Evolutionary conservation across 495 filamentous ascomycete species (phyloP).

Genomic region (Neurospora sp.): DNA sequence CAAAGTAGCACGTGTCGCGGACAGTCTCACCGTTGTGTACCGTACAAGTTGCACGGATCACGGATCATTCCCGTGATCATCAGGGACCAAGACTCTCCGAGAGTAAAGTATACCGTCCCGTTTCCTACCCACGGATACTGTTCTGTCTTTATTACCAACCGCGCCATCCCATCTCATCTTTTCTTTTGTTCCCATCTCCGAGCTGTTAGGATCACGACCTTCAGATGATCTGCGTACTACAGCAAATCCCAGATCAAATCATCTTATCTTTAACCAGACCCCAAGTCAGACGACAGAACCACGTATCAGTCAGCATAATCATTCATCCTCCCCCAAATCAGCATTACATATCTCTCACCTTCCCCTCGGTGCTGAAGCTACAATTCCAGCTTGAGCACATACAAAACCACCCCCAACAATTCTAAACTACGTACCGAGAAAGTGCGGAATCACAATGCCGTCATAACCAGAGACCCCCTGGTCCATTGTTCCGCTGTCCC

Average conservation of each 20-base stretch:
- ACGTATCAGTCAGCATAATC: not conserved
- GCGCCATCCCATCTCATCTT: not conserved
- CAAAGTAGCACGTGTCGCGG: not conserved
- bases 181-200: not conserved
- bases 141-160: not conserved
- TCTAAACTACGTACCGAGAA: not conserved
- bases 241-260: not conserved
- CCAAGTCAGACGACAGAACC: not conserved
- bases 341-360: not conserved
- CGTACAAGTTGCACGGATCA: not conserved
- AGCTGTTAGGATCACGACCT: not conserved
- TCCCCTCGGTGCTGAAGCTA: not conserved
- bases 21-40: not conserved
- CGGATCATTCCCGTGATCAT: not conserved
- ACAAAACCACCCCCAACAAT: not conserved
- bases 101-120: not conserved
- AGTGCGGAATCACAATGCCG: not conserved
- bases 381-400: not conserved
- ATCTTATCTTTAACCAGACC: not conserved
- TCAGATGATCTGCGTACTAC: not conserved
- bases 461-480: not conserved
- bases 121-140: not conserved
- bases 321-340: not conserved
- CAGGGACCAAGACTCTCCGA: not conserved
- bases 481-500: not conserved